Conservation (phyloP, 1,284 basidiomycete genomes). For the Rhizoctonia solani region DNA sequence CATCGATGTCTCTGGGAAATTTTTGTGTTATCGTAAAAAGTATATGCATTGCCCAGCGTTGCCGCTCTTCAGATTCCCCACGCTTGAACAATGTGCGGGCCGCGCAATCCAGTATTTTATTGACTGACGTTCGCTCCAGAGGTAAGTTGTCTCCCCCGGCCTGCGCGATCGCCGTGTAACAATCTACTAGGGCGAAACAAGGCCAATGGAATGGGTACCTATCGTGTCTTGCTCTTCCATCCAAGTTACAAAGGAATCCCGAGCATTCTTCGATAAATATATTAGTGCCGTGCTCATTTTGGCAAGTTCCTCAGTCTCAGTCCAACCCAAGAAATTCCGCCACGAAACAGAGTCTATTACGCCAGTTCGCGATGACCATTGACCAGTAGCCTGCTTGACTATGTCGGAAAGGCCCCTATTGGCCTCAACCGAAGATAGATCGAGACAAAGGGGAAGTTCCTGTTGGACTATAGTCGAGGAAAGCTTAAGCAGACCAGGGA, state of each 20-base stretch:
- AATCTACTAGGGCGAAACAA: conserved; percentile 24
- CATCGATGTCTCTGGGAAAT: background rate
- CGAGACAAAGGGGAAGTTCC: conserved; percentile 7
- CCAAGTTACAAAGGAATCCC: conserved; percentile 1
- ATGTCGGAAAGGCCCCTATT: background rate
- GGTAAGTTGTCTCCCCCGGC: background rate
- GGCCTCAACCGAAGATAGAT: background rate
- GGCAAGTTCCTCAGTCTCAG: conserved; percentile 5
- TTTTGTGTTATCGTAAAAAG: background rate
- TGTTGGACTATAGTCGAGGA: conserved; percentile 5
- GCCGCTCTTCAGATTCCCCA: conserved; percentile 3
- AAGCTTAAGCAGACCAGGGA: background rate
- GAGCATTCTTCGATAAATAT: conserved; percentile 8
- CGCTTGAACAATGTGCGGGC: conserved; percentile 23
- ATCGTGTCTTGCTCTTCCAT: conserved; percentile 2
- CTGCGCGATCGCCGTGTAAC: background rate
- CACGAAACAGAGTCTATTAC: conserved; percentile 2
- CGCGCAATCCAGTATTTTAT: conserved; percentile 11
- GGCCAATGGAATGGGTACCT: conserved; percentile 4
- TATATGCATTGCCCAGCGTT: conserved; percentile 8
- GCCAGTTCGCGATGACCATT: background rate
- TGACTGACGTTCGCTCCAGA: background rate
- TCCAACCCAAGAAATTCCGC: conserved; percentile 6
- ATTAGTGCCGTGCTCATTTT: conserved; percentile 9
- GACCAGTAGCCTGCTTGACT: background rate